phyloP scores from a whole-genome alignment of 2,329 filamentous ascomycete genomes.

The Colletotrichum chrysophilum region DNA sequence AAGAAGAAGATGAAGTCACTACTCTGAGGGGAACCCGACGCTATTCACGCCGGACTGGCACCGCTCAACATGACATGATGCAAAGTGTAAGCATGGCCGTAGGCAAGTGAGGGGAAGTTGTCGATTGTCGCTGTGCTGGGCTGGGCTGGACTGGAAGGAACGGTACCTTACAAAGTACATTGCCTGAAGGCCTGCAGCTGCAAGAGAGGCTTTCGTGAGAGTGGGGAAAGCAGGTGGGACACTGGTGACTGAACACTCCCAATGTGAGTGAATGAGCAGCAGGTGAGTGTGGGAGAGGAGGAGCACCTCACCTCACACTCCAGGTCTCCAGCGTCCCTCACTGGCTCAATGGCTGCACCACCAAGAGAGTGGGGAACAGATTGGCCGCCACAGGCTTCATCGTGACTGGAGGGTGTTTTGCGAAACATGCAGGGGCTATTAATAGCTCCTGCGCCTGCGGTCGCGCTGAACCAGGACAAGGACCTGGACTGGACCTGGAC shows the following conservation, averaged over 20 bases:
- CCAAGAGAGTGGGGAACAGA: not conserved
- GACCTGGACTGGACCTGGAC: not conserved
- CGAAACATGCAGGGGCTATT: constrained; percentile 20
- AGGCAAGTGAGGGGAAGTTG: not conserved
- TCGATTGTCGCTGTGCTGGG: not conserved
- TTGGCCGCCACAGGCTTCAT: constrained; percentile 8
- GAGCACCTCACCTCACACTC: not conserved
- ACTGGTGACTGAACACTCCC: not conserved
- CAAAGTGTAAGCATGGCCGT: not conserved
- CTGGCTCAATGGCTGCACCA: not conserved
- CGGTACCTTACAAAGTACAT: not conserved
- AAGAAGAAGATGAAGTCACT: not conserved
- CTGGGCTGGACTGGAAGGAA: not conserved
- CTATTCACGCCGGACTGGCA: not conserved
- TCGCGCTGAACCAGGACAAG: not conserved
- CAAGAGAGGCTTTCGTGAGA: not conserved
- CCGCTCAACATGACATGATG: not conserved
- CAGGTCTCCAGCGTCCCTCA: not conserved
- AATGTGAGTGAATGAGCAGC: not conserved
- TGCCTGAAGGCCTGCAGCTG: not conserved
- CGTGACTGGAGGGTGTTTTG: constrained; percentile 20
- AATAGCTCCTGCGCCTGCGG: constrained; percentile 17
- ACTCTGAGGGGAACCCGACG: not conserved
- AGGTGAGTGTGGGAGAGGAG: not conserved
- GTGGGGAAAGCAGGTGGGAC: not conserved